Percentiles rank a stretch among this genome's conserved stretches.
Evolutionary conservation across 78 protist genomes (phyloP).

Genomic region (Chrysochromulina parva): DNA sequence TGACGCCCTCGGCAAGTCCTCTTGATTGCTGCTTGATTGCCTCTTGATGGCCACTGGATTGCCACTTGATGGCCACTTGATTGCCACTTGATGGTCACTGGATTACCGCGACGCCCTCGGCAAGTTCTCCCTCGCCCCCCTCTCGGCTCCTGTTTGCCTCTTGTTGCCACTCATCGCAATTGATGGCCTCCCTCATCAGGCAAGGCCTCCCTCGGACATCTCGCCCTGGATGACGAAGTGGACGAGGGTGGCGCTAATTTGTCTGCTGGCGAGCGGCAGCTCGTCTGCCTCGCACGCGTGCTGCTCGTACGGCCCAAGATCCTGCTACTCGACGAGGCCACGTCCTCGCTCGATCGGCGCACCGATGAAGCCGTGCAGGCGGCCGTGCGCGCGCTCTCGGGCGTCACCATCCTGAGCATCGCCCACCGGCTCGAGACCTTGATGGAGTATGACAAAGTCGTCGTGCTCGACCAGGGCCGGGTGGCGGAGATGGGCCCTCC

Average conservation of each 20-base stretch:
- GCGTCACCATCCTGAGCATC: slow-evolving; percentile 49
- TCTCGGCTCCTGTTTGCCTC: too few species aligned
- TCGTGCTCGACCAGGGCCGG: slow-evolving; percentile 62
- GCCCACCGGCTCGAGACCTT: slow-evolving; percentile 62
- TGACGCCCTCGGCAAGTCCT: neutral
- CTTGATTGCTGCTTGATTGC: too few species aligned
- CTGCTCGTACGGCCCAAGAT: neutral
- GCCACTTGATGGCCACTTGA: too few species aligned
- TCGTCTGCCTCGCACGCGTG: slow-evolving; percentile 34
- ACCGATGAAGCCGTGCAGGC: slow-evolving; percentile 59
- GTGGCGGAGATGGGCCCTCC: slow-evolving; percentile 50
- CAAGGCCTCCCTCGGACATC: neutral
- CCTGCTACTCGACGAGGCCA: slow-evolving; percentile 84
- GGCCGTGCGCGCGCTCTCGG: neutral
- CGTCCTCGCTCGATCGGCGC: slow-evolving; percentile 75
- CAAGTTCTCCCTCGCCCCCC: too few species aligned
- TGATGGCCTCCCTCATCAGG: neutral
- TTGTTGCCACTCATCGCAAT: too few species aligned
- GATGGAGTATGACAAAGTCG: slow-evolving; percentile 48
- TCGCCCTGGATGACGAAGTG: neutral
- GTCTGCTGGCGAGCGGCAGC: slow-evolving; percentile 43
- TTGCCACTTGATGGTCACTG: neutral
- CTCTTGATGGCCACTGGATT: too few species aligned
- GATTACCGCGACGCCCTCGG: neutral
- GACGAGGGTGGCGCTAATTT: slow-evolving; percentile 72